Conservation (phyloP, 306 rosid genomes). For the Sicyos baderoa region DNA sequence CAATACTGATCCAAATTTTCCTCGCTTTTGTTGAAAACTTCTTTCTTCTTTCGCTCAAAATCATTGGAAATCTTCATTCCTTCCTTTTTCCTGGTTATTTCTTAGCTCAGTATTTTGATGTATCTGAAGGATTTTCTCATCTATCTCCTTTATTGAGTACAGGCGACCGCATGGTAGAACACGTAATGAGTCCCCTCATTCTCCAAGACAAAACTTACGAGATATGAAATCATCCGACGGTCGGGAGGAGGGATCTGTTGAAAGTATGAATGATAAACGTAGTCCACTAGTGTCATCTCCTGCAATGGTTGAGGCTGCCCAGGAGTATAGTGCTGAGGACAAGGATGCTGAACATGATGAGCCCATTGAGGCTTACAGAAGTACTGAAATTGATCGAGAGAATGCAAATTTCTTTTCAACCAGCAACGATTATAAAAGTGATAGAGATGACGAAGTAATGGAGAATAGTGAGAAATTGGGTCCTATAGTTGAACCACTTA, state of each 20-base stretch:
- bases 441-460: constrained; percentile 35
- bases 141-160: constrained; percentile 19
- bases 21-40: not conserved
- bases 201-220: constrained; percentile 28
- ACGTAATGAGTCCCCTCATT: constrained; percentile 41
- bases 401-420: constrained; percentile 29
- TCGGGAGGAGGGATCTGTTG: constrained; percentile 48
- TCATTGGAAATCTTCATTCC: not conserved
- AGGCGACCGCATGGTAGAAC: constrained; percentile 44
- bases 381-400: constrained; percentile 48
- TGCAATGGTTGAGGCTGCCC: constrained; percentile 30
- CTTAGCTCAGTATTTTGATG: not conserved
- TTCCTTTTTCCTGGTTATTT: not conserved
- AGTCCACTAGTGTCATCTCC: constrained; percentile 49
- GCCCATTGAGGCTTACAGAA: constrained; percentile 44
- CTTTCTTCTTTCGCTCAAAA: not conserved
- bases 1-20: not conserved
- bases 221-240: constrained; percentile 33
- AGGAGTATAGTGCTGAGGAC: constrained; percentile 50
- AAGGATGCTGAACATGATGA: constrained; percentile 55
- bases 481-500: constrained; percentile 51
- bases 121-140: constrained; percentile 1
- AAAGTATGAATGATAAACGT: constrained; percentile 52
- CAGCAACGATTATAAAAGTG: constrained; percentile 23
- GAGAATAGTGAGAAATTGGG: constrained; percentile 37